A percentile compares a stretch with the other conserved stretches of the same genome.
Conservation (phyloP, 768 basidiomycete species). For the Mycena pura region DNA sequence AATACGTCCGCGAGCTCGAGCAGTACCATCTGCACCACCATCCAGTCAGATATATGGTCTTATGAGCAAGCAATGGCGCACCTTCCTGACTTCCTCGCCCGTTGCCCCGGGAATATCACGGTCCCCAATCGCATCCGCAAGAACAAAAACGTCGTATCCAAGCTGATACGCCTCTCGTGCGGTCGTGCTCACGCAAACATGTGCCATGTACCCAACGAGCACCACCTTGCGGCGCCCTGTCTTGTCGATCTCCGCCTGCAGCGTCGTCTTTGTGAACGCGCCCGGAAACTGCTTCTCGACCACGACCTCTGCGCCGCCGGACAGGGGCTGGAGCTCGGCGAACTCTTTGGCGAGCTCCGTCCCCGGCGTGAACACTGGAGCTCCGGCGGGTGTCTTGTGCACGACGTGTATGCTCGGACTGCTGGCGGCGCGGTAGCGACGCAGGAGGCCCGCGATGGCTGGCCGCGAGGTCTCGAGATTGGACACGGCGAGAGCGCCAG, state of each 20-base stretch:
- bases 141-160: neutral
- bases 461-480: conserved; percentile 7
- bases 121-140: neutral
- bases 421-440: conserved; percentile 17
- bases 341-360: conserved; percentile 20
- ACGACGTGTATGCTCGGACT: conserved; percentile 6
- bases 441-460: conserved; percentile 3
- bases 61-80: neutral
- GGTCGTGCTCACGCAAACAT: conserved; percentile 22
- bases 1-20: neutral
- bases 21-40: neutral
- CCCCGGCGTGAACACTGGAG: conserved; percentile 17
- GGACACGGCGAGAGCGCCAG: conserved; percentile 6
- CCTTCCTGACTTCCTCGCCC: neutral
- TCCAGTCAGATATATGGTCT: neutral
- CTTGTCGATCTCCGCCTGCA: neutral
- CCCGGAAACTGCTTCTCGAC: conserved; percentile 17
- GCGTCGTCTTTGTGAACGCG: conserved; percentile 12
- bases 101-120: neutral
- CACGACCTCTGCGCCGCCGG: neutral
- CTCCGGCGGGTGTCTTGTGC: conserved; percentile 10
- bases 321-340: neutral
- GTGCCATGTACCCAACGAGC: conserved; percentile 16
- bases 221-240: conserved; percentile 13
- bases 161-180: conserved; percentile 12